phyloP scores from a whole-genome alignment of 805 yeast genomes.

The Candida loeiensis region DNA sequence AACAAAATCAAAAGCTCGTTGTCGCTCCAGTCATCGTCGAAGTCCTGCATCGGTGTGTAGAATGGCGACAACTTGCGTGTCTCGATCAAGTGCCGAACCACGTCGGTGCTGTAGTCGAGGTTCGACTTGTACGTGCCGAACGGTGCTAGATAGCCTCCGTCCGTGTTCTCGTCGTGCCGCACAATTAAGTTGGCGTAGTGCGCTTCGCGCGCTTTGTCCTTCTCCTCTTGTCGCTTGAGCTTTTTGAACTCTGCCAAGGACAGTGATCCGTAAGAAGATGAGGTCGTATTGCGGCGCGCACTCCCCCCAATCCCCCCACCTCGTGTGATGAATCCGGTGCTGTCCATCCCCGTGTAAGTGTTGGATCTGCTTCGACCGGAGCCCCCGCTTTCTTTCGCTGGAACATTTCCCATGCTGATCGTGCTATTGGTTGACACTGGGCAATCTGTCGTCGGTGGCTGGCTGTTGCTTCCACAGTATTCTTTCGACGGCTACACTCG shows the following conservation, averaged over 20 bases:
- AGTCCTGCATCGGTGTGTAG: slow-evolving; percentile 83
- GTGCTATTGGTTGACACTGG: not conserved
- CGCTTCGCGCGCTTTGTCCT: slow-evolving; percentile 47
- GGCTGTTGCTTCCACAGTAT: no score
- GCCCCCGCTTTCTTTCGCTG: slow-evolving; percentile 36
- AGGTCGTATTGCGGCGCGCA: slow-evolving; percentile 20
- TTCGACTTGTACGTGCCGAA: slow-evolving; percentile 81
- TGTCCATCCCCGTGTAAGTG: slow-evolving; percentile 10
- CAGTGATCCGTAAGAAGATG: slow-evolving; percentile 13
- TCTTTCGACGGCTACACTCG: no score
- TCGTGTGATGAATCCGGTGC: slow-evolving; percentile 9
- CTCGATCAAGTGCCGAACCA: slow-evolving; percentile 69
- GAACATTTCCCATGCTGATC: slow-evolving; percentile 40
- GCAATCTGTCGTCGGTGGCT: no score
- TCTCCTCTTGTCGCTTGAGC: slow-evolving; percentile 45
- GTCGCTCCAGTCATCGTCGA: slow-evolving; percentile 67
- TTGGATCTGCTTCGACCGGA: slow-evolving; percentile 10
- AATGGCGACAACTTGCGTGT: slow-evolving; percentile 82
- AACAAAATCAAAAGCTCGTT: slow-evolving; percentile 54
- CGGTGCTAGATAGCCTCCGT: slow-evolving; percentile 93
- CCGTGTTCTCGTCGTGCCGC: slow-evolving; percentile 66
- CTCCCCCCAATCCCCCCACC: slow-evolving; percentile 4
- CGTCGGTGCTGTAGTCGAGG: slow-evolving; percentile 66
- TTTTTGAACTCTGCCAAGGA: slow-evolving; percentile 19
- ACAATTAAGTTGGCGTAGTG: slow-evolving; percentile 60